A percentile compares a stretch with the other conserved stretches of the same genome.
Conservation (phyloP, 1,284 basidiomycete genomes). For the Pisolithus thermaeus region DNA sequence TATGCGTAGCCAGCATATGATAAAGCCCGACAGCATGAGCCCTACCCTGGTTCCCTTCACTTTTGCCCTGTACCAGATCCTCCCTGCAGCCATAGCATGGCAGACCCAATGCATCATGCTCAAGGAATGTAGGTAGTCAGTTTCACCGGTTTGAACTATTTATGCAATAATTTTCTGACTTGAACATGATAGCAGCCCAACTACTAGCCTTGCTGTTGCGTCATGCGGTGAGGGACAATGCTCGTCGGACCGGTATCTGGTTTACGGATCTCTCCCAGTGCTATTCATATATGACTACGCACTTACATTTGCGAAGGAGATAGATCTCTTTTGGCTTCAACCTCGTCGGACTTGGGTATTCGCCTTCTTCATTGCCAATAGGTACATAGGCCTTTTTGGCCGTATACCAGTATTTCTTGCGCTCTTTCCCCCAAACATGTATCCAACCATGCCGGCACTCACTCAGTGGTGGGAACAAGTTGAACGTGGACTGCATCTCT, state of each 20-base stretch:
- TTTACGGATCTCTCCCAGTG: constrained; percentile 12
- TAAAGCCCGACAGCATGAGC: too few relatives aligned
- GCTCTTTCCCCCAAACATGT: background rate
- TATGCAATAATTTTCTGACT: too few relatives aligned
- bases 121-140: too few relatives aligned
- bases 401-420: background rate
- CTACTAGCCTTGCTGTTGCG: background rate
- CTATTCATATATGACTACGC: constrained; percentile 36
- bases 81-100: too few relatives aligned
- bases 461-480: background rate
- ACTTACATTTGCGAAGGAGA: constrained; percentile 30
- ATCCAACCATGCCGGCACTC: background rate
- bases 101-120: too few relatives aligned
- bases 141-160: too few relatives aligned
- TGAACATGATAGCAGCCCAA: background rate
- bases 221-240: background rate
- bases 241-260: too few relatives aligned
- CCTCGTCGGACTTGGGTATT: constrained; percentile 24
- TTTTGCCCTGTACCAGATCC: too few relatives aligned
- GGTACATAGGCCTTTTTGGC: constrained; percentile 29
- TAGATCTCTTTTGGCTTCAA: constrained; percentile 31
- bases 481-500: too few relatives aligned
- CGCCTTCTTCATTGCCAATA: constrained; percentile 31
- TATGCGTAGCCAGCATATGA: too few relatives aligned
- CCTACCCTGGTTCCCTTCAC: too few relatives aligned